Evolutionary conservation across 2,329 filamentous ascomycete genomes (phyloP).

Genomic region (Aspergillus tamarii): DNA sequence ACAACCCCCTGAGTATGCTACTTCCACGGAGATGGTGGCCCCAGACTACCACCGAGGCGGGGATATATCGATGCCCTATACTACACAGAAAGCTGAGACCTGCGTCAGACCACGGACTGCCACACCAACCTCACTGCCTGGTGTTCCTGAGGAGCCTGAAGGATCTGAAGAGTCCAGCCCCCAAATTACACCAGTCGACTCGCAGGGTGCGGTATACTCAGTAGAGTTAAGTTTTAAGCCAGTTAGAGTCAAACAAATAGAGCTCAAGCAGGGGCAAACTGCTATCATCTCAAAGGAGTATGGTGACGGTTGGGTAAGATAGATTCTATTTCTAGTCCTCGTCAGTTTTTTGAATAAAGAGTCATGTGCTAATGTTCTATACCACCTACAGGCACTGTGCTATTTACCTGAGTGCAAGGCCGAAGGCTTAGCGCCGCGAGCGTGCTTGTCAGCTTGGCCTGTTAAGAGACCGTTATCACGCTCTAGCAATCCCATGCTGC

Average conservation of each 20-base stretch:
- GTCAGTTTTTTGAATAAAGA: neutral
- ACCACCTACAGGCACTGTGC: neutral
- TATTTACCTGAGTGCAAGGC: neutral
- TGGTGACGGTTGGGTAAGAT: neutral
- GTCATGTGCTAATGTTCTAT: neutral
- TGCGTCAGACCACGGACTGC: neutral
- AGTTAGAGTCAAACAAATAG: neutral
- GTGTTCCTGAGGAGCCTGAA: neutral
- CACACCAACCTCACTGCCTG: neutral
- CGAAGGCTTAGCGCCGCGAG: neutral
- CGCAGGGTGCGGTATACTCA: neutral
- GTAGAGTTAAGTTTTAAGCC: neutral
- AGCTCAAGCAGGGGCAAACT: neutral
- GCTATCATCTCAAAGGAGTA: neutral
- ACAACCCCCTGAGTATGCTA: neutral
- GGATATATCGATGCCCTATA: neutral
- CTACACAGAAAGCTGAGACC: neutral
- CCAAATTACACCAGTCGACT: neutral
- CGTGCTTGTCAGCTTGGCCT: neutral
- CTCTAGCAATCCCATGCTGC: neutral
- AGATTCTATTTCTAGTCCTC: neutral
- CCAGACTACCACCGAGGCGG: neutral
- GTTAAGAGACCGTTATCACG: neutral
- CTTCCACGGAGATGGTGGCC: neutral
- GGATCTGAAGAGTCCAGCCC: neutral